These are phyloP conservation scores for Gypsophila paniculata DNA, from an alignment of 179 eudicot genomes.

Conservation along the genomic window DNA sequence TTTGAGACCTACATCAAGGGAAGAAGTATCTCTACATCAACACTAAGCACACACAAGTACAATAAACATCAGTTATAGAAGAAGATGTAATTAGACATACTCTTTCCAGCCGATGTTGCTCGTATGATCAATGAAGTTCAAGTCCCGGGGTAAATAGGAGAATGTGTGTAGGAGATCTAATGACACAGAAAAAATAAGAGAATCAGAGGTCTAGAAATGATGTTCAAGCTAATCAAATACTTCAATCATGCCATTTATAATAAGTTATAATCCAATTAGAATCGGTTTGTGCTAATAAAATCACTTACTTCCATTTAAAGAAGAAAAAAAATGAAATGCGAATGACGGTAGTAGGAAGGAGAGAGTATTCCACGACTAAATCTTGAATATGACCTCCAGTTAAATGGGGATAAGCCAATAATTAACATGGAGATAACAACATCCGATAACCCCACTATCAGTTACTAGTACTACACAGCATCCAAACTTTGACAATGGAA, in stretches of 20 bases:
- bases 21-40: constrained; percentile 12
- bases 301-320: too few species aligned
- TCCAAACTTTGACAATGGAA: neutral
- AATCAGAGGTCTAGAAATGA: neutral
- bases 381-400: too few species aligned
- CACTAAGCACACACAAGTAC: neutral
- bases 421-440: too few species aligned
- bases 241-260: too few species aligned
- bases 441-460: neutral
- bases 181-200: constrained; percentile 9
- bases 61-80: neutral
- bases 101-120: constrained; percentile 90
- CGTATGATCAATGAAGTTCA: constrained; percentile 80
- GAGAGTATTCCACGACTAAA: too few species aligned
- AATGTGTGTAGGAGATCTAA: constrained; percentile 52
- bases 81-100: constrained; percentile 36
- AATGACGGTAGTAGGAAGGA: too few species aligned
- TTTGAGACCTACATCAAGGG: constrained; percentile 48
- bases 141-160: constrained; percentile 66
- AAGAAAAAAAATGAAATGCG: too few species aligned
- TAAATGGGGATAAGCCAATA: too few species aligned
- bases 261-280: too few species aligned
- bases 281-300: too few species aligned
- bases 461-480: neutral
- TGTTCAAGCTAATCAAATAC: neutral